Evolutionary conservation across 2,329 filamentous ascomycete genomes (phyloP), one percentile per base, ranked within the genome.

Genomic region (Penicillium hordei): DNA sequence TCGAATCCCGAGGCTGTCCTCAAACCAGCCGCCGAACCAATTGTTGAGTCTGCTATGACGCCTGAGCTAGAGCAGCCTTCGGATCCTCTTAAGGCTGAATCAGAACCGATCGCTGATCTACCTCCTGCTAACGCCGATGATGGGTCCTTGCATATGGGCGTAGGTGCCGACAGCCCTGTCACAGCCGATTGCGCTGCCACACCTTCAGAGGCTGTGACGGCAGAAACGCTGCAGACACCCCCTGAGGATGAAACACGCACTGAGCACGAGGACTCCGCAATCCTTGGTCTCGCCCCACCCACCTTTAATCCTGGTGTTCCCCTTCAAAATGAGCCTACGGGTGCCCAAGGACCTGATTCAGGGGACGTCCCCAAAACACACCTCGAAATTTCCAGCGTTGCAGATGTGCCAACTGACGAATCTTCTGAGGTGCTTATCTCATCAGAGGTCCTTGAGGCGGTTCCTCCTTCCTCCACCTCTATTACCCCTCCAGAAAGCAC

Each of bases 281-380:
- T 58, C 43, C 56, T 60, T 60, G 58, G 48, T 60, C 62, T 67
- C 65, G 63, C 65, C 62, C 66, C 67, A 63, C 60, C 70, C 70
- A 72, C 70, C 64, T 69, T 65, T 62, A 59, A 58, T 57, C 52
- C 62, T 55, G 62, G 68, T 51, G 66, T 65, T 58, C 68, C 71
- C 70, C 70, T 63, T 60, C 57, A 63, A 63, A 62, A 59, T 53
- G 59, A 66, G 53, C 60, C 65, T 59, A 53, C 64, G 60, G 65
- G 63, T 50, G 59, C 60, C 61, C 59, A 65, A 58, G 58, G 61
- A 58, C 54, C 64, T 60, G 65, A 67, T 61, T 59, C 63, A 56
- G 63, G 63, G 48, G 34, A 48, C 23, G 25, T 52, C 33, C 33
- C 58, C 58, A 60, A 64, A 68, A 64, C 66, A 64, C 66, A 59